Evolutionary conservation across 2,329 filamentous ascomycete species (phyloP).

Genomic region (Aspergillus quadrilineatus): DNA sequence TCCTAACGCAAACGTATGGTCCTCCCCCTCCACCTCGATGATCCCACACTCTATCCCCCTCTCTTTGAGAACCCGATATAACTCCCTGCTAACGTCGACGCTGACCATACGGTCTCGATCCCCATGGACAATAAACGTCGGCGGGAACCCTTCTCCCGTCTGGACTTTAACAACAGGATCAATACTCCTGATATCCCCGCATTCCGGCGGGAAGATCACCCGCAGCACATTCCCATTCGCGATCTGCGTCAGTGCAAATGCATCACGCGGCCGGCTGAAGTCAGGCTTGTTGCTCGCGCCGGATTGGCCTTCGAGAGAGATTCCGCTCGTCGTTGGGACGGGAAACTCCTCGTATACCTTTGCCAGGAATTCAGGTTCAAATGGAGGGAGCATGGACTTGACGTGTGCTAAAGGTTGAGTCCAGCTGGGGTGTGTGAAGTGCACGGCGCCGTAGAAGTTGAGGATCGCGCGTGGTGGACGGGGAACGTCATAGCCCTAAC

Average conservation of each 20-base stretch:
- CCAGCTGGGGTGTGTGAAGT: constrained; percentile 43
- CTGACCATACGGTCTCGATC: constrained; percentile 42
- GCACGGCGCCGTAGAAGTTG: constrained; percentile 45
- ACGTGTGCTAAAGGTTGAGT: constrained; percentile 32
- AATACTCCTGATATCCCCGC: constrained; percentile 23
- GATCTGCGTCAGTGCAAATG: constrained; percentile 46
- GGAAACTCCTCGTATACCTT: constrained; percentile 39
- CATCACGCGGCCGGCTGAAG: constrained; percentile 39
- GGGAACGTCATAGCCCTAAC: constrained; percentile 39
- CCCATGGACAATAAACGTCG: constrained; percentile 47
- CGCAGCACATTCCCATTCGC: constrained; percentile 41
- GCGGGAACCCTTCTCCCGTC: constrained; percentile 28
- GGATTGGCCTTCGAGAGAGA: constrained; percentile 45
- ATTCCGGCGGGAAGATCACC: constrained; percentile 27
- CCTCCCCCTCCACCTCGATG: constrained; percentile 42
- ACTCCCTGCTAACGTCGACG: constrained; percentile 33
- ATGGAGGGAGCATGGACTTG: constrained; percentile 26
- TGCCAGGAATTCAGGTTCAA: constrained; percentile 33
- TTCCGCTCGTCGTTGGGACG: constrained; percentile 39
- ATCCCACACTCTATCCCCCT: constrained; percentile 37
- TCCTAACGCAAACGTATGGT: constrained; percentile 46
- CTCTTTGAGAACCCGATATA: constrained; percentile 28
- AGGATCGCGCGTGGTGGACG: constrained; percentile 41
- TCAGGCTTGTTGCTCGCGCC: constrained; percentile 33
- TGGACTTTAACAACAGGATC: constrained; percentile 39